These are phyloP conservation scores for Silene conica DNA, from an alignment of 148 eudicot genomes.

Conservation along the genomic window DNA sequence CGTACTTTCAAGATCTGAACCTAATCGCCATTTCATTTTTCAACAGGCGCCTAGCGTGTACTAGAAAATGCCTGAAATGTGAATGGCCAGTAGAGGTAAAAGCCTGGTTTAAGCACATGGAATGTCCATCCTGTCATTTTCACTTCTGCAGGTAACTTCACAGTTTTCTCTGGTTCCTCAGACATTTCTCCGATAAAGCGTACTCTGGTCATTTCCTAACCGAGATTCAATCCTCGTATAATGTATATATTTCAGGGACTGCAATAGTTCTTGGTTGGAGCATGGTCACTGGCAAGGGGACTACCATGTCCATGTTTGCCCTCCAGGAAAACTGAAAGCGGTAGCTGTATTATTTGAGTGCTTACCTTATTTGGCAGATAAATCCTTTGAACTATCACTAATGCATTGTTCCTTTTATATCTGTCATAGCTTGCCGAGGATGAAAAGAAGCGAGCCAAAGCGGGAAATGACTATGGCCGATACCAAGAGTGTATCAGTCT, in stretches of 20 bases:
- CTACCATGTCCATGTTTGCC: slow-evolving; percentile 9
- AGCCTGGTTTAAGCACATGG: not conserved
- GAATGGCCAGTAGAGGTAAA: not conserved
- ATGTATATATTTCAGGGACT: slow-evolving; percentile 11
- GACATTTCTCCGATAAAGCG: not conserved
- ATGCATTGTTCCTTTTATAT: not conserved
- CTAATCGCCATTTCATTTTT: not conserved
- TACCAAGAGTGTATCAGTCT: not conserved
- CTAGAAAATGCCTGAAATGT: slow-evolving; percentile 19
- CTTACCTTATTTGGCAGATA: not conserved
- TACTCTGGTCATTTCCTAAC: not conserved
- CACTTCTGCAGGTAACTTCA: slow-evolving; percentile 22
- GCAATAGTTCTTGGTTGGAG: slow-evolving; percentile 18
- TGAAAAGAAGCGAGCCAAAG: not conserved
- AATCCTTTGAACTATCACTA: not conserved
- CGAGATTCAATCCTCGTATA: too few species aligned
- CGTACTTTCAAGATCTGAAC: not conserved
- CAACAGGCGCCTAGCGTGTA: not conserved
- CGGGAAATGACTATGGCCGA: not conserved
- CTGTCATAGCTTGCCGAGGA: not conserved
- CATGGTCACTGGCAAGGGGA: slow-evolving; percentile 12
- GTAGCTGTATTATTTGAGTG: not conserved
- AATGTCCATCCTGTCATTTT: slow-evolving; percentile 11
- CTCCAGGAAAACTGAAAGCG: not conserved
- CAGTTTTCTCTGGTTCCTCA: not conserved